Evolutionary conservation across 352 stramenopile genomes (phyloP).

Genomic region (Phytophthora cryptogea): DNA sequence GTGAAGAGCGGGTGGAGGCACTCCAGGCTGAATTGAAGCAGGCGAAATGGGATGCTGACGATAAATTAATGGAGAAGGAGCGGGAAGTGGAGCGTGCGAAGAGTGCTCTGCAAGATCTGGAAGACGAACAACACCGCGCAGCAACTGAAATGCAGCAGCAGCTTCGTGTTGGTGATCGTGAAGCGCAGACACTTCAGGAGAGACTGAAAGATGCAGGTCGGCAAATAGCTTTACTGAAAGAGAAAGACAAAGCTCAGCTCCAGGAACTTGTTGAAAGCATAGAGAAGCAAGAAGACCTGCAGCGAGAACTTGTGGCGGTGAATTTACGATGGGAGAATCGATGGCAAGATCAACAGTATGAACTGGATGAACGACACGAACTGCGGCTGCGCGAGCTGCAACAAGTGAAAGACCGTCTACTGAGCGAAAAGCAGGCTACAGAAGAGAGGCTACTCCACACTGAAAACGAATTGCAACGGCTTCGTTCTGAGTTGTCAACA

Average conservation of each 20-base stretch:
- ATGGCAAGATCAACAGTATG: conserved; percentile 66
- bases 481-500: conserved; percentile 54
- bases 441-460: conserved; percentile 63
- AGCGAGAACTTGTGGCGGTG: conserved; percentile 63
- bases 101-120: conserved; percentile 56
- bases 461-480: conserved; percentile 64
- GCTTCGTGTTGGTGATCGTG: conserved; percentile 50
- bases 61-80: conserved; percentile 65
- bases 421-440: conserved; percentile 58
- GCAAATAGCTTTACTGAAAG: conserved; percentile 55
- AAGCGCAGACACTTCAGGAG: conserved; percentile 48
- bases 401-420: conserved; percentile 54
- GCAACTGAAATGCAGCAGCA: conserved; percentile 58
- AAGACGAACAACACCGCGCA: conserved; percentile 53
- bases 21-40: conserved; percentile 66
- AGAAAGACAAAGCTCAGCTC: conserved; percentile 65
- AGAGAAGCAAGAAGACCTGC: conserved; percentile 68
- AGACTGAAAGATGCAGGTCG: conserved; percentile 48
- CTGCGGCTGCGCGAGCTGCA: conserved; percentile 57
- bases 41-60: conserved; percentile 61
- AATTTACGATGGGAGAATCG: conserved; percentile 75
- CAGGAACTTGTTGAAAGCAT: conserved; percentile 56
- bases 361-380: conserved; percentile 49
- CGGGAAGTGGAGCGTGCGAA: conserved; percentile 52
- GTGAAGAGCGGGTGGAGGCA: conserved; percentile 54